phyloP scores from a whole-genome alignment of 2,329 filamentous ascomycete genomes.

The Sclerotinia minor region DNA sequence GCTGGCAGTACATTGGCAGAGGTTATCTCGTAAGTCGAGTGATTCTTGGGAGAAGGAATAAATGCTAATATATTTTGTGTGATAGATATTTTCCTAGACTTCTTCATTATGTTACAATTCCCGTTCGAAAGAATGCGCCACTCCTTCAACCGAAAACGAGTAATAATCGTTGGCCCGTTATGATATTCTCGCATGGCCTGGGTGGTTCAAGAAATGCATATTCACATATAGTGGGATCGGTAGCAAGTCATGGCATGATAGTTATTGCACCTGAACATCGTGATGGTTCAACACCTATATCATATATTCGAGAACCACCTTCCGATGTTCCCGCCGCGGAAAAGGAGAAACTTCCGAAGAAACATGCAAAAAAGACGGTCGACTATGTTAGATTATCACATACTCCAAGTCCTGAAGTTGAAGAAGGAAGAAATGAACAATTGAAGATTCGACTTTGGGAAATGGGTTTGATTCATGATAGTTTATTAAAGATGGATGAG shows the following conservation, averaged over 20 bases:
- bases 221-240: slow-evolving; percentile 75
- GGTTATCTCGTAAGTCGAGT: slow-evolving; percentile 57
- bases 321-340: slow-evolving; percentile 43
- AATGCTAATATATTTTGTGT: not conserved
- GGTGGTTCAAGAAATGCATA: slow-evolving; percentile 82
- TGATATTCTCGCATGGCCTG: slow-evolving; percentile 84
- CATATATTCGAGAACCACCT: slow-evolving; percentile 65
- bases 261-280: slow-evolving; percentile 82
- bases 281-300: slow-evolving; percentile 76
- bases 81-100: slow-evolving; percentile 66
- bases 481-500: slow-evolving; percentile 64
- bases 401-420: slow-evolving; percentile 63
- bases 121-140: slow-evolving; percentile 69
- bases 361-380: slow-evolving; percentile 39
- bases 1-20: slow-evolving; percentile 58
- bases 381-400: slow-evolving; percentile 59
- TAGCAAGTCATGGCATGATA: slow-evolving; percentile 78
- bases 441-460: slow-evolving; percentile 78
- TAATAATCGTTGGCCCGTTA: slow-evolving; percentile 69
- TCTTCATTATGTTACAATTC: slow-evolving; percentile 71
- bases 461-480: slow-evolving; percentile 68
- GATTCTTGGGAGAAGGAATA: not conserved
- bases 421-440: slow-evolving; percentile 67
- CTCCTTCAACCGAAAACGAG: slow-evolving; percentile 50
- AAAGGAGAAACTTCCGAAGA: slow-evolving; percentile 35